These are phyloP conservation scores for Alopecurus myosuroides DNA, from an alignment of 176 grass and related monocot species.

Conservation along the genomic window DNA sequence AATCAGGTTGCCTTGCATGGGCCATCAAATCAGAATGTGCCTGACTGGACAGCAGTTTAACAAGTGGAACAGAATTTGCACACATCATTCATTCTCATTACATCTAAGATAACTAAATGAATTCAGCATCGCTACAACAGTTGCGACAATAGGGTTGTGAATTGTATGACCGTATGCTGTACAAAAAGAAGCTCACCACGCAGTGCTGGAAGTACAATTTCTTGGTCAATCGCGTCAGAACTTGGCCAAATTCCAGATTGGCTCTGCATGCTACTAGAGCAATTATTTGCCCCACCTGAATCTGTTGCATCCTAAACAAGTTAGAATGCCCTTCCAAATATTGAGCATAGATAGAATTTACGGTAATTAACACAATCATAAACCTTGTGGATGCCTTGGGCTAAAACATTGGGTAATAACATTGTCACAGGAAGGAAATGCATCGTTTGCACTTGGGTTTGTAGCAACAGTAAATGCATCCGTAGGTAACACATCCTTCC, in stretches of 20 bases:
- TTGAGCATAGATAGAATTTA: not conserved
- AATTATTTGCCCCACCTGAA: constrained; percentile 35
- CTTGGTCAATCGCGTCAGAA: constrained; percentile 55
- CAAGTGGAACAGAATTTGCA: not conserved
- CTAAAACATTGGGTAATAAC: constrained; percentile 30
- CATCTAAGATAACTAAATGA: not conserved
- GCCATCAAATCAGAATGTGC: not conserved
- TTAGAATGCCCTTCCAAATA: not conserved
- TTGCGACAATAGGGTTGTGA: not conserved
- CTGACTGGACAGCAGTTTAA: not conserved
- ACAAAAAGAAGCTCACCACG: constrained; percentile 39
- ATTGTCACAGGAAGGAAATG: constrained; percentile 28
- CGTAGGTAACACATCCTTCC: constrained; percentile 28
- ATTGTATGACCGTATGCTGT: not conserved
- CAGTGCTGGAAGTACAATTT: constrained; percentile 41
- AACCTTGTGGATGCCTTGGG: constrained; percentile 41
- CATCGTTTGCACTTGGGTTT: constrained; percentile 22
- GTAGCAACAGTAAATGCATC: constrained; percentile 28
- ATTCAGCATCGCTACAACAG: not conserved
- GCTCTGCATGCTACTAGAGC: constrained; percentile 59
- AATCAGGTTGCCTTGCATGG: not conserved
- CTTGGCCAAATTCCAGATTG: constrained; percentile 42
- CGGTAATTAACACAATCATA: not conserved
- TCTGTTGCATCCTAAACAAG: constrained; percentile 4
- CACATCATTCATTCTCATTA: not conserved